Evolutionary conservation across 495 filamentous ascomycete genomes (phyloP).

Genomic region (Penicillium canescens): DNA sequence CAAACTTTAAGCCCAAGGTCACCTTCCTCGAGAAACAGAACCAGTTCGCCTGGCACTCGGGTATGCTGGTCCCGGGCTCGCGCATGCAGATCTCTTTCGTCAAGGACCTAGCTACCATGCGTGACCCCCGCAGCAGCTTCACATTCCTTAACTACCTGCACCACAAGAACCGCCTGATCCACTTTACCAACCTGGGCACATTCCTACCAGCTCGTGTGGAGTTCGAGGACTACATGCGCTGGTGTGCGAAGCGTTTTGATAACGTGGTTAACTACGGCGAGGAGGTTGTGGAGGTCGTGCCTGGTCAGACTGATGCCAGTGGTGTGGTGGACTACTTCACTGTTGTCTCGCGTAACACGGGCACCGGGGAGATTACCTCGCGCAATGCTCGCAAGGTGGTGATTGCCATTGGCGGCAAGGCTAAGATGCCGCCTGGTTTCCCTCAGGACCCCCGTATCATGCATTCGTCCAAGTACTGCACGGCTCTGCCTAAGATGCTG

Average conservation of each 20-base stretch:
- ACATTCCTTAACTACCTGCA: constrained; percentile 96
- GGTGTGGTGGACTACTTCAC: constrained; percentile 53
- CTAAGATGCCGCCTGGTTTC: constrained; percentile 70
- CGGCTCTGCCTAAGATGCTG: constrained; percentile 59
- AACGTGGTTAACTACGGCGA: constrained; percentile 76
- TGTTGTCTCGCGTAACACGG: constrained; percentile 53
- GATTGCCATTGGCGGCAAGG: constrained; percentile 79
- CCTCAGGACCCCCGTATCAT: constrained; percentile 68
- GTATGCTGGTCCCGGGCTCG: constrained; percentile 90
- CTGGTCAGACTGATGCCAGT: constrained; percentile 34
- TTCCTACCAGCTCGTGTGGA: constrained; percentile 85
- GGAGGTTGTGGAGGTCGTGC: constrained; percentile 63
- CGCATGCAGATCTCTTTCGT: constrained; percentile 99
- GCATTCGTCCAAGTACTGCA: constrained; percentile 88
- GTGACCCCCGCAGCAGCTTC: constrained; percentile 86
- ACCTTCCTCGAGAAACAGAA: constrained; percentile 84
- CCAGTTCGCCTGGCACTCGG: constrained; percentile 86
- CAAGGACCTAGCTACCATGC: constrained; percentile 89
- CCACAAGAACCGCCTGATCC: constrained; percentile 71
- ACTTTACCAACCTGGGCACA: constrained; percentile 87
- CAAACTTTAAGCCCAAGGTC: constrained; percentile 59
- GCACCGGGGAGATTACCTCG: constrained; percentile 50
- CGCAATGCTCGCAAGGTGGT: constrained; percentile 77
- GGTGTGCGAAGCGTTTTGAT: constrained; percentile 83
- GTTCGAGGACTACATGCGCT: constrained; percentile 92